Base-by-base conservation (phyloP, 192 early-diverging fungal genomes). In the Entophlyctis helioformis region DNA sequence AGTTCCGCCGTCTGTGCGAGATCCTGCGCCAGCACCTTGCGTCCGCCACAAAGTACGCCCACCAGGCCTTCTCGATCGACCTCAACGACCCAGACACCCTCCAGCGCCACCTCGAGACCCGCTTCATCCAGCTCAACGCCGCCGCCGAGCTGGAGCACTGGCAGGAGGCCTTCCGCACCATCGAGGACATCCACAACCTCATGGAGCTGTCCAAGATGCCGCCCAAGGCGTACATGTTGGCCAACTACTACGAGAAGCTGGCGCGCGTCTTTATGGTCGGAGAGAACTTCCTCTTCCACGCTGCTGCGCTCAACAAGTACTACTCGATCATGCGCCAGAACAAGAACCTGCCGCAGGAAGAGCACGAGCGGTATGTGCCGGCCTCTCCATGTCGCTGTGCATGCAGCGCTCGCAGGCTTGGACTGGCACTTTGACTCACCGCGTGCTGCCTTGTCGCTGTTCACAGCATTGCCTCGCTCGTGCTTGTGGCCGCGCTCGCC, bases 221-320 rank as follows among this genome's bases (percentile, higher is more conserved):
- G 36, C 85, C 90, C 62, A 92, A 97, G 72, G 75, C 87, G 11
- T 71, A 74, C 58, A 91, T 93, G 74, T 85, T 96, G 82, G 91
- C 91, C 42, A 92, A 91, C 77, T 99, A 97, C 63, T 97, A 97
- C 74, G 89, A 97, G 54, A 96, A 94, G 71, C 72, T 99, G 32
- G 87, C 94, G 19, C 81, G 81, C 50, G 92, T 99, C 59, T 92
- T 99, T 66, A 81, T 86, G 72, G 87, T 94, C 59, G 86, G 86
- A 25, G 91, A 95, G 53, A 93, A 99, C 72, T 89, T 86, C 56
- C 78, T 99, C 56, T 99, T 95, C 82, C 87, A 94, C 48, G 90
- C 96, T 27, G 91, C 96, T 29, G 83, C 94, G 26, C 93, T 85
- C 84, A 92, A 87, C 76, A 87, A 81, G 68, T 90, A 58, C 36